Conservation (phyloP, 1,139 yeast genomes). For the Candida tunisiensis region DNA sequence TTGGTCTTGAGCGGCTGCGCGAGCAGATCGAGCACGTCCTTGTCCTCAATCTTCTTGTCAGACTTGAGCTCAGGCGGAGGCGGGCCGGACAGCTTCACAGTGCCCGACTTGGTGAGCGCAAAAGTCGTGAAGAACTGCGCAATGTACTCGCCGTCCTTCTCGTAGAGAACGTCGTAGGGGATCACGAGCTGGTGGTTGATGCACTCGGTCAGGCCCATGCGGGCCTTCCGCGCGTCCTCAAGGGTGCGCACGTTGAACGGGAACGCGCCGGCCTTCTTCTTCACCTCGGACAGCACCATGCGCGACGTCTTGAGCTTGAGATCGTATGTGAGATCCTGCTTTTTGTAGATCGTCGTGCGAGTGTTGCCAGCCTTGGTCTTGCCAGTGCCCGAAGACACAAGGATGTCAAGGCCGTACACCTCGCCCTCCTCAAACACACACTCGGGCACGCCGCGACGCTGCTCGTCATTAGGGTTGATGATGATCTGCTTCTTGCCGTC, state of each 20-base stretch:
- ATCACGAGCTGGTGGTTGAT: conserved; percentile 49
- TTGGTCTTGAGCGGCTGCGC: conserved; percentile 37
- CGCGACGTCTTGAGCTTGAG: conserved; percentile 64
- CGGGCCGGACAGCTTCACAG: conserved; percentile 41
- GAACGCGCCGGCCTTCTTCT: conserved; percentile 49
- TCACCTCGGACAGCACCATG: conserved; percentile 47
- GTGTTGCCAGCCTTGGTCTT: conserved; percentile 45
- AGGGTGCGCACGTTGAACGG: conserved; percentile 56
- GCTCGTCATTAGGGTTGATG: conserved; percentile 56
- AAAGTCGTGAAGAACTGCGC: conserved; percentile 68
- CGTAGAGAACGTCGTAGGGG: conserved; percentile 55
- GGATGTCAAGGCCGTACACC: conserved; percentile 62
- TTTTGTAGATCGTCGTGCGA: conserved; percentile 57
- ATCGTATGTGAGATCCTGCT: conserved; percentile 32
- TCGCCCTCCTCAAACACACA: conserved; percentile 58
- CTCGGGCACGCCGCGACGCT: conserved; percentile 47
- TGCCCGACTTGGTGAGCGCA: conserved; percentile 60
- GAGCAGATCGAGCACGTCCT: conserved; percentile 32
- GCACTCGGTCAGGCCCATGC: conserved; percentile 66
- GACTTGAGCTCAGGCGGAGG: conserved; percentile 30
- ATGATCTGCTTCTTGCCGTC: conserved; percentile 69
- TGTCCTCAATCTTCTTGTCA: conserved; percentile 41
- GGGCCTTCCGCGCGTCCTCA: conserved; percentile 54
- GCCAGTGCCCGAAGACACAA: conserved; percentile 52
- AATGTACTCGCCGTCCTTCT: conserved; percentile 49